Conservation (phyloP, 2,329 filamentous ascomycete species). For the Beauveria scarabaeidicola region DNA sequence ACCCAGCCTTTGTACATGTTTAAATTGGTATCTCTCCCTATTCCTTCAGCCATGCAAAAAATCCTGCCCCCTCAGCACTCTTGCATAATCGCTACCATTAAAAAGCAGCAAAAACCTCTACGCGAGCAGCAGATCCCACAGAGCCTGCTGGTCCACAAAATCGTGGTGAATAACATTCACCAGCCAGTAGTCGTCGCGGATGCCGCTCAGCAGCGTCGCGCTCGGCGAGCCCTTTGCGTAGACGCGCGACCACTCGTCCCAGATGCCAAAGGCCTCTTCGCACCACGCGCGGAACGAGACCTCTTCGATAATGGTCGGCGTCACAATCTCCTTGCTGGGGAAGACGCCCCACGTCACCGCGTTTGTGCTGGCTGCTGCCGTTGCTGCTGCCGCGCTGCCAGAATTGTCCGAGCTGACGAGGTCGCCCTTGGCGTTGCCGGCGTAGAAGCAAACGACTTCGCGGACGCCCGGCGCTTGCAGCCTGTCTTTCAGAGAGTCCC, state of each 20-base stretch:
- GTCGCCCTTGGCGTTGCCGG: slow-evolving; percentile 67
- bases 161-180: slow-evolving; percentile 86
- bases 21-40: background rate
- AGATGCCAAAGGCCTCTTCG: slow-evolving; percentile 94
- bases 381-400: slow-evolving; percentile 19
- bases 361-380: slow-evolving; percentile 58
- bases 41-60: background rate
- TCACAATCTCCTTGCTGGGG: slow-evolving; percentile 89
- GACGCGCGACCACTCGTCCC: slow-evolving; percentile 85
- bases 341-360: slow-evolving; percentile 97
- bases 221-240: slow-evolving; percentile 69
- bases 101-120: background rate
- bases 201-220: slow-evolving; percentile 58
- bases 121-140: slow-evolving; percentile 58
- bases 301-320: slow-evolving; percentile 92
- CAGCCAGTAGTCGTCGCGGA: slow-evolving; percentile 69
- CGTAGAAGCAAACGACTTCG: slow-evolving; percentile 77
- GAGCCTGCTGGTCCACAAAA: slow-evolving; percentile 58
- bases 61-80: background rate
- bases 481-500: slow-evolving; percentile 54
- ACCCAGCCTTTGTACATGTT: background rate
- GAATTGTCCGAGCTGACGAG: slow-evolving; percentile 61
- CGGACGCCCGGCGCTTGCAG: slow-evolving; percentile 51
- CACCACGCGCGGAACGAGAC: slow-evolving; percentile 90
- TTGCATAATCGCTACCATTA: background rate